phyloP scores from a whole-genome alignment of 1,284 basidiomycete species.

The Athelia psychrophila region DNA sequence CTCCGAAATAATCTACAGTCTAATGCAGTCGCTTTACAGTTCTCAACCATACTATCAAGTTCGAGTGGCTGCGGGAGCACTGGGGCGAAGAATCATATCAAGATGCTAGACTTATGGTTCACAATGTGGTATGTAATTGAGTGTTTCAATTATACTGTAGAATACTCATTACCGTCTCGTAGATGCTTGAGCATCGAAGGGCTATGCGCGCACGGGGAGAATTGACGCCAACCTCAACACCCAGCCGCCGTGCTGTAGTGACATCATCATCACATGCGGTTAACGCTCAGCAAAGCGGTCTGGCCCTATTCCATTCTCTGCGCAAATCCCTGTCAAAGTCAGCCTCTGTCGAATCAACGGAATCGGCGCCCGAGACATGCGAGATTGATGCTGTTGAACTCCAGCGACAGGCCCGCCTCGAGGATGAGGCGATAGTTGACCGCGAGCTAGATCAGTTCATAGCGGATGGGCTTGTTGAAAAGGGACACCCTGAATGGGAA shows the following conservation, averaged over 20 bases:
- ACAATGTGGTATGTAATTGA: neutral
- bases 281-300: neutral
- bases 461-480: conserved; percentile 4
- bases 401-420: conserved; percentile 1
- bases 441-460: conserved; percentile 10
- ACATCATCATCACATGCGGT: neutral
- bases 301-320: neutral
- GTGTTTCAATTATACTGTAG: neutral
- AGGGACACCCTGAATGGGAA: conserved; percentile 1
- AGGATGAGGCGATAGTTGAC: conserved; percentile 11
- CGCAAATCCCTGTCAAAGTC: conserved; percentile 1
- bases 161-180: neutral
- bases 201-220: neutral
- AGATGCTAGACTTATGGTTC: conserved; percentile 10
- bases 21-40: conserved; percentile 6
- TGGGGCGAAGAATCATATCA: conserved; percentile 11
- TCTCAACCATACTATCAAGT: conserved; percentile 21
- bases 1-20: neutral
- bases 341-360: neutral
- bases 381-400: neutral
- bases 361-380: neutral
- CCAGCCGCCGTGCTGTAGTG: neutral
- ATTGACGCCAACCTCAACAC: neutral
- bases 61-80: conserved; percentile 16
- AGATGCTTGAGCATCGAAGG: conserved; percentile 4